Evolutionary conservation across 768 basidiomycete species (phyloP).

Genomic region (Mycena sanguinolenta): DNA sequence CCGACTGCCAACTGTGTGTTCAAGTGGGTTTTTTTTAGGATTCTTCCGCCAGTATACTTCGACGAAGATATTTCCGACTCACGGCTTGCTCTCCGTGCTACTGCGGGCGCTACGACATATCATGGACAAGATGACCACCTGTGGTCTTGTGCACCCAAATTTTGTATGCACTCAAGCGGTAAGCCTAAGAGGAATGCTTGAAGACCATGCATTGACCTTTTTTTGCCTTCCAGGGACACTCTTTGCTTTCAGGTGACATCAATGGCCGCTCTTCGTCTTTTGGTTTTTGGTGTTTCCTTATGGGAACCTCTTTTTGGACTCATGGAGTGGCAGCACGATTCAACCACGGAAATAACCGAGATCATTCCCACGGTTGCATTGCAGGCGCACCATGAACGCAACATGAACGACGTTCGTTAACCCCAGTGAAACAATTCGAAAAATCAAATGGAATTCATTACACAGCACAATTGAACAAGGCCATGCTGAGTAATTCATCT

Average conservation of each 20-base stretch:
- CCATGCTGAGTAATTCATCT: conserved; percentile 1
- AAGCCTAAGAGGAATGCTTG: neutral
- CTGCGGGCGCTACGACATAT: conserved; percentile 30
- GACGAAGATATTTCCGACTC: conserved; percentile 48
- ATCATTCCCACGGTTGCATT: too few species aligned
- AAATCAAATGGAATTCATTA: too few species aligned
- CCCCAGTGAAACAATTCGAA: too few species aligned
- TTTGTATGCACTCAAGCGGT: conserved; percentile 32
- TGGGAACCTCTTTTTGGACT: too few species aligned
- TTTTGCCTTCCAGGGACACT: neutral
- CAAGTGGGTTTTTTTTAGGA: neutral
- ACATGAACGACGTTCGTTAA: too few species aligned
- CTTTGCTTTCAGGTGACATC: conserved; percentile 24
- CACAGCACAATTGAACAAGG: too few species aligned
- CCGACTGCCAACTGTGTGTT: neutral
- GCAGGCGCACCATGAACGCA: too few species aligned
- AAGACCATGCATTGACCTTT: neutral
- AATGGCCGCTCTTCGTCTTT: too few species aligned
- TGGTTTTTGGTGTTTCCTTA: too few species aligned
- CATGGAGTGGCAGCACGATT: too few species aligned
- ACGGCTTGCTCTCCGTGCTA: conserved; percentile 48
- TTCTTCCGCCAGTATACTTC: conserved; percentile 40
- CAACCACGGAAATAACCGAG: too few species aligned
- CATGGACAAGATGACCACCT: conserved; percentile 41
- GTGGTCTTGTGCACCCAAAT: conserved; percentile 26